Percentiles rank a stretch among this genome's conserved stretches.
Evolutionary conservation across 495 filamentous ascomycete species (phyloP).

Genomic region (Penicillium roqueforti): DNA sequence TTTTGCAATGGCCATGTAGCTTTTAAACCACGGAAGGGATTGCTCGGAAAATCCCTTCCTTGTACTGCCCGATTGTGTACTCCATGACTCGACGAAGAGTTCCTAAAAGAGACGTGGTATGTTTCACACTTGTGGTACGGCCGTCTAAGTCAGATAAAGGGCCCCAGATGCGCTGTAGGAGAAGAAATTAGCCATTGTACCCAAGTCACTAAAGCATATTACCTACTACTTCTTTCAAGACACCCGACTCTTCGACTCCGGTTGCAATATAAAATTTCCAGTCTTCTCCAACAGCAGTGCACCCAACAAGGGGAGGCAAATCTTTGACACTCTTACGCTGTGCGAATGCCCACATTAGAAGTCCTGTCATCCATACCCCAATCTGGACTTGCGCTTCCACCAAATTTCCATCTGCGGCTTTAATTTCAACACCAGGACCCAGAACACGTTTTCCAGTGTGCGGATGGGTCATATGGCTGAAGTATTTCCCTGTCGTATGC

Average conservation of each 20-base stretch:
- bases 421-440: background rate
- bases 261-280: background rate
- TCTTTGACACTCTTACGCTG: background rate
- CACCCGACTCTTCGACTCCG: background rate
- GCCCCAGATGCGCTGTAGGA: background rate
- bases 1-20: too few species aligned
- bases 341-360: background rate
- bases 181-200: background rate
- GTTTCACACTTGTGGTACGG: background rate
- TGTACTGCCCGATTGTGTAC: background rate
- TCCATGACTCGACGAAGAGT: background rate
- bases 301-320: background rate
- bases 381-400: background rate
- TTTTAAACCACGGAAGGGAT: background rate
- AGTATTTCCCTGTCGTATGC: background rate
- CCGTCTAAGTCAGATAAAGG: background rate
- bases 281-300: background rate
- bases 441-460: background rate
- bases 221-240: background rate
- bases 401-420: background rate
- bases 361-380: background rate
- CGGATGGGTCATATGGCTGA: background rate
- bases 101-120: background rate
- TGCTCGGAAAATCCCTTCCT: background rate
- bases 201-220: background rate